Percentiles rank a stretch among this genome's conserved stretches.
phyloP scores from a whole-genome alignment of 1,284 basidiomycete genomes.

The Ustilago hordei region DNA sequence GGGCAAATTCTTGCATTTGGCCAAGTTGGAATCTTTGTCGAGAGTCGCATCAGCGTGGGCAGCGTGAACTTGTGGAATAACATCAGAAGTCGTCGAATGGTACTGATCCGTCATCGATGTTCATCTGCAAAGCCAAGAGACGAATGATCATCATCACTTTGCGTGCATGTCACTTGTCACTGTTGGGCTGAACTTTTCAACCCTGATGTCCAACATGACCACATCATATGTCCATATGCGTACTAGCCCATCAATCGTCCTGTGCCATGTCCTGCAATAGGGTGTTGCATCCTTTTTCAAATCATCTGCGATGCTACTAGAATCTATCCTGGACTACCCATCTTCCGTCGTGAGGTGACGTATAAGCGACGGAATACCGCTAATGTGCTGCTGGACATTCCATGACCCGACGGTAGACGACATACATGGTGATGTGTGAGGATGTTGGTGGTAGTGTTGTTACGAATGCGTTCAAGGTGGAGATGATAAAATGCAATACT shows the following conservation, averaged over 20 bases:
- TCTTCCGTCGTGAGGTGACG: not conserved
- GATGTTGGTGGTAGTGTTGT: not conserved
- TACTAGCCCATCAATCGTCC: not conserved
- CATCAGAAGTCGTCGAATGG: not conserved
- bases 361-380: not conserved
- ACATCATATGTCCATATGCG: not conserved
- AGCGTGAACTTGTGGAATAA: not conserved
- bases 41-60: slow-evolving; percentile 29
- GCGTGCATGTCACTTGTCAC: not conserved
- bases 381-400: not conserved
- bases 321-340: not conserved
- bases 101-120: not conserved
- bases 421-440: slow-evolving; percentile 17
- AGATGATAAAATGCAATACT: not conserved
- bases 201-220: not conserved
- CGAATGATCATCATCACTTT: not conserved
- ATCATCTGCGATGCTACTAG: too few relatives aligned
- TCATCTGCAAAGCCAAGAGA: not conserved
- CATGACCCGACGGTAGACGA: not conserved
- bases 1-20: not conserved
- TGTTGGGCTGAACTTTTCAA: not conserved
- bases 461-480: not conserved
- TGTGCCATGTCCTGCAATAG: not conserved
- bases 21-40: not conserved
- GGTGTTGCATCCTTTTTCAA: not conserved